Evolutionary conservation across 2,329 filamentous ascomycete species (phyloP).

Genomic region (Beauveria bassiana): DNA sequence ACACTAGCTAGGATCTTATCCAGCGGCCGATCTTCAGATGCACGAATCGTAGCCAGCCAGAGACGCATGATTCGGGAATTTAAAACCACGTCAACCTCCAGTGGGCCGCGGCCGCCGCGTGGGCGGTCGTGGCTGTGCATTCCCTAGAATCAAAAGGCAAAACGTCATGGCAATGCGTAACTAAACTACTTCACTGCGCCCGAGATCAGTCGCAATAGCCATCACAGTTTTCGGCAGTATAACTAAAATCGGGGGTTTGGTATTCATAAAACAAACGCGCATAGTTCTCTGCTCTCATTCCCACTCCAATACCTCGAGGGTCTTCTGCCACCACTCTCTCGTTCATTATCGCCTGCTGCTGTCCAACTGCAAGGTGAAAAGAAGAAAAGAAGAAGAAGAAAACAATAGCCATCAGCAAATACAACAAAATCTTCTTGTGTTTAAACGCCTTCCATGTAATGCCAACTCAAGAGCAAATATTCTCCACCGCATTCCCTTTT

Average conservation of each 20-base stretch:
- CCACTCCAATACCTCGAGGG: neutral
- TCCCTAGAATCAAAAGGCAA: neutral
- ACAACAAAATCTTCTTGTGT: neutral
- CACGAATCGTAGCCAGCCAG: too few relatives aligned
- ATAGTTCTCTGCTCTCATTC: neutral
- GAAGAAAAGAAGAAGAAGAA: neutral
- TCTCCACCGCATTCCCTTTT: neutral
- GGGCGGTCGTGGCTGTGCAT: neutral
- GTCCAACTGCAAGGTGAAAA: neutral
- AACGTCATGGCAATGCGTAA: neutral
- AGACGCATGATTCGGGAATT: too few relatives aligned
- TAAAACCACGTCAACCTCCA: neutral
- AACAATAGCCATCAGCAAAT: neutral
- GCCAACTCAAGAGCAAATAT: neutral
- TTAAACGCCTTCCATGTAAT: slow-evolving; percentile 7
- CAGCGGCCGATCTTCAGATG: too few relatives aligned
- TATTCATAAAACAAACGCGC: neutral
- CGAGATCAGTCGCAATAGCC: neutral
- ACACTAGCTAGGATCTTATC: too few relatives aligned
- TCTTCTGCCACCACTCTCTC: neutral
- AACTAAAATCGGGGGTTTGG: neutral
- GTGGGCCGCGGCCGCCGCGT: too few relatives aligned
- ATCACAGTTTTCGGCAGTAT: too few relatives aligned
- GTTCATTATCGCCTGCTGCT: neutral
- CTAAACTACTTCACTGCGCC: neutral